Evolutionary conservation across 495 filamentous ascomycete species (phyloP).

Genomic region (Sporormia fimetaria): DNA sequence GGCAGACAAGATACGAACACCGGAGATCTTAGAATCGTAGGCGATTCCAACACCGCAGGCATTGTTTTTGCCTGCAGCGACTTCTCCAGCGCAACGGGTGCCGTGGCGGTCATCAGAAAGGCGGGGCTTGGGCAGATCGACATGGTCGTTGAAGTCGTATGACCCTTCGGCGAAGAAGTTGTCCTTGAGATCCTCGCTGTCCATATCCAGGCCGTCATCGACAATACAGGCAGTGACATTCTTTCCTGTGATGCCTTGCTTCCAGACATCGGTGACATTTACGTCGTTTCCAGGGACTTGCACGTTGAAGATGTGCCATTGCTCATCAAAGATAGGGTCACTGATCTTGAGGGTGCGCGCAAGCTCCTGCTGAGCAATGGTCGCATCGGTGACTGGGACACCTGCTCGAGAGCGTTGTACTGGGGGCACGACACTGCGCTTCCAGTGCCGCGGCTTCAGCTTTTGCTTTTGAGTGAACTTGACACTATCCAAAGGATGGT

Average conservation of each 20-base stretch:
- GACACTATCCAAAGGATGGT: conserved; percentile 59
- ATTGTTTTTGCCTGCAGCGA: conserved; percentile 79
- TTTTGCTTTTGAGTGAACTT: conserved; percentile 75
- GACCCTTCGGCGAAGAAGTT: conserved; percentile 89
- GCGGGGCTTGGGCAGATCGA: conserved; percentile 63
- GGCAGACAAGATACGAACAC: conserved; percentile 80
- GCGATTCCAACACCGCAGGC: conserved; percentile 94
- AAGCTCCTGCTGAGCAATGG: conserved; percentile 49
- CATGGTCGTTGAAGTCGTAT: conserved; percentile 88
- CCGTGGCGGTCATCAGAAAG: conserved; percentile 78
- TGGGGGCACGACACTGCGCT: conserved; percentile 49
- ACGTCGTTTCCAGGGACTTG: conserved; percentile 76
- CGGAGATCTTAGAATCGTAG: conserved; percentile 79
- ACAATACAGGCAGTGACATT: conserved; percentile 86
- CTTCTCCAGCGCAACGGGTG: conserved; percentile 88
- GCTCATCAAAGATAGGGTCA: conserved; percentile 84
- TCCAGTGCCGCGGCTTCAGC: conserved; percentile 59
- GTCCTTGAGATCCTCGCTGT: conserved; percentile 82
- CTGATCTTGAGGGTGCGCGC: conserved; percentile 55
- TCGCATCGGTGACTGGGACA: conserved; percentile 34
- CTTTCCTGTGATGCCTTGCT: conserved; percentile 81
- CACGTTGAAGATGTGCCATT: conserved; percentile 92
- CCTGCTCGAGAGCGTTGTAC: conserved; percentile 1
- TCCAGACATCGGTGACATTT: conserved; percentile 87
- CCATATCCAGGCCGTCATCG: conserved; percentile 94